Percentiles rank a stretch among this genome's conserved stretches.
Conservation (phyloP, 2,329 filamentous ascomycete genomes). For the Cercospora brassicicola region DNA sequence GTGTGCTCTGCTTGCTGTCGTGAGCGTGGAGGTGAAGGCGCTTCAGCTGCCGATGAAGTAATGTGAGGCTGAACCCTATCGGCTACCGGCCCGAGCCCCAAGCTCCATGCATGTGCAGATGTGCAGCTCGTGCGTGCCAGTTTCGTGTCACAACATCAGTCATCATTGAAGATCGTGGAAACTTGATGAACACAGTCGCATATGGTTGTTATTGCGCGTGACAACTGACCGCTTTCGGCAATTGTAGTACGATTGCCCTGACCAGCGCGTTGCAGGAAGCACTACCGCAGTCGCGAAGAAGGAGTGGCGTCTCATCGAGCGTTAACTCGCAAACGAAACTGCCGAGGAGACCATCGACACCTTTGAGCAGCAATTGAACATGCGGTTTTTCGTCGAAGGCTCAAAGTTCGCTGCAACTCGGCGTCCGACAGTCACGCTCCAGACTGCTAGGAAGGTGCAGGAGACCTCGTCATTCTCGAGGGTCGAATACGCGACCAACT, state of each 20-base stretch:
- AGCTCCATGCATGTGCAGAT: neutral
- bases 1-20: neutral
- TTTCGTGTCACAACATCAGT: neutral
- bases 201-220: neutral
- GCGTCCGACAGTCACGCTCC: neutral
- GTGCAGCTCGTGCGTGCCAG: neutral
- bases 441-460: neutral
- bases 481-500: neutral
- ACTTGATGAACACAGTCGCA: neutral
- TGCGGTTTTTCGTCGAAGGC: too few species aligned
- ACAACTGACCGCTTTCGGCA: neutral
- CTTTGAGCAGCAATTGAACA: too few species aligned
- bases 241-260: neutral
- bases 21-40: neutral
- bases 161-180: neutral
- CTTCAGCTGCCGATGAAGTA: neutral
- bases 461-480: neutral
- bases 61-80: neutral
- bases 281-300: neutral
- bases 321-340: neutral
- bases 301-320: neutral
- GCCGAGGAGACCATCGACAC: too few species aligned
- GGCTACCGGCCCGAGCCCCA: neutral
- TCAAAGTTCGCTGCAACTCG: too few species aligned
- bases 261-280: neutral